A percentile compares a stretch with the other conserved stretches of the same genome.
These are phyloP conservation scores for Chrysoporthe austroafricana DNA, from an alignment of 2,329 filamentous ascomycete genomes.

Conservation along the genomic window DNA sequence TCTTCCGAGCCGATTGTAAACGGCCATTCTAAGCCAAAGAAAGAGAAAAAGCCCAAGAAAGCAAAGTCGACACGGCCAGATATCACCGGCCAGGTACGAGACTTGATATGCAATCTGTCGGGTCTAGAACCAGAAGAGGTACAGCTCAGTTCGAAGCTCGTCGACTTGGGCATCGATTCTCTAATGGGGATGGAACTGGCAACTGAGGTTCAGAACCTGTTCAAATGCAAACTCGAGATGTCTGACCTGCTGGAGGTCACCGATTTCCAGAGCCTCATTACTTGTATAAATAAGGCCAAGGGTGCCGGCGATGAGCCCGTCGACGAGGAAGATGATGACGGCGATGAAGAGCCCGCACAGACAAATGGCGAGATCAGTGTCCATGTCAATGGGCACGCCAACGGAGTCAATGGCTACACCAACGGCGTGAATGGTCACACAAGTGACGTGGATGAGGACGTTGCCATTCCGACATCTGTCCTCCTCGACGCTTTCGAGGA, in stretches of 20 bases:
- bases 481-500: slow-evolving; percentile 9
- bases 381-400: background rate
- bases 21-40: background rate
- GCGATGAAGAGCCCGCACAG: background rate
- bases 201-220: slow-evolving; percentile 44
- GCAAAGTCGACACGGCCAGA: slow-evolving; percentile 19
- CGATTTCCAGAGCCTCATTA: slow-evolving; percentile 11
- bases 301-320: background rate
- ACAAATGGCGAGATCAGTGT: background rate
- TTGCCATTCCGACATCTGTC: background rate
- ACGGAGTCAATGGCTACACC: slow-evolving; percentile 1
- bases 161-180: slow-evolving; percentile 53
- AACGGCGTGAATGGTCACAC: background rate
- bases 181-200: slow-evolving; percentile 54
- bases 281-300: slow-evolving; percentile 1
- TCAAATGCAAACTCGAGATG: slow-evolving; percentile 36
- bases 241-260: slow-evolving; percentile 10
- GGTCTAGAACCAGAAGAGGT: background rate
- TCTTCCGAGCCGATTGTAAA: background rate
- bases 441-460: background rate
- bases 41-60: slow-evolving; percentile 27
- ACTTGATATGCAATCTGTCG: background rate
- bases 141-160: slow-evolving; percentile 35
- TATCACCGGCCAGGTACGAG: background rate
- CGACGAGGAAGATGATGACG: background rate